A percentile compares a stretch with the other conserved stretches of the same genome.
Evolutionary conservation across 2,329 filamentous ascomycete species (phyloP).

Genomic region (Podosphaera fusca): DNA sequence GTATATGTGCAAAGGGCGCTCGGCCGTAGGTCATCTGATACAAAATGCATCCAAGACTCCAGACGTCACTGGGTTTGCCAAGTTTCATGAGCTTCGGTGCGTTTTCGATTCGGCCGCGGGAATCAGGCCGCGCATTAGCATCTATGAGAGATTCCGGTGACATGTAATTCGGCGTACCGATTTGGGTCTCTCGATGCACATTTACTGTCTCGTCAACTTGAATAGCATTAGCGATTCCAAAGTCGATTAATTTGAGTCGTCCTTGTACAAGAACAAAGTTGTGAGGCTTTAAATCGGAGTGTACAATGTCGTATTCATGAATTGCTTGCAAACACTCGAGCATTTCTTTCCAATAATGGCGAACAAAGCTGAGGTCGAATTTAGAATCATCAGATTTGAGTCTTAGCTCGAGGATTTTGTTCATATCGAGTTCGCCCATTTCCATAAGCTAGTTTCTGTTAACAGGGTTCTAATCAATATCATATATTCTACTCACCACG

Average conservation of each 20-base stretch:
- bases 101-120: slow-evolving; percentile 18
- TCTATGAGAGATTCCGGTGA: slow-evolving; percentile 85
- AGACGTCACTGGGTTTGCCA: slow-evolving; percentile 87
- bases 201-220: slow-evolving; percentile 91
- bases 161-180: slow-evolving; percentile 98
- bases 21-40: slow-evolving; percentile 97
- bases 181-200: slow-evolving; percentile 82
- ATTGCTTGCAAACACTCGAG: slow-evolving; percentile 81
- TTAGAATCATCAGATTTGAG: slow-evolving; percentile 48
- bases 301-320: slow-evolving; percentile 76
- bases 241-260: slow-evolving; percentile 86
- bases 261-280: slow-evolving; percentile 91
- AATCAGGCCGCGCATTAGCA: slow-evolving; percentile 34
- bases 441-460: slow-evolving; percentile 56
- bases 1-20: slow-evolving; percentile 83
- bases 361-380: slow-evolving; percentile 74
- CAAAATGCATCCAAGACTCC: slow-evolving; percentile 87
- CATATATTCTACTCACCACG: slow-evolving; percentile 34
- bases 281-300: slow-evolving; percentile 88
- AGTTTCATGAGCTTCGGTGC: slow-evolving; percentile 69
- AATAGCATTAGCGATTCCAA: slow-evolving; percentile 94
- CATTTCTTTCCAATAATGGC: slow-evolving; percentile 99
- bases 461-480: slow-evolving; percentile 3
- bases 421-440: slow-evolving; percentile 82
- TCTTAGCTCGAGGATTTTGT: slow-evolving; percentile 56